These are phyloP conservation scores for Suillus luteus DNA, from an alignment of 768 basidiomycete genomes.

Conservation along the genomic window DNA sequence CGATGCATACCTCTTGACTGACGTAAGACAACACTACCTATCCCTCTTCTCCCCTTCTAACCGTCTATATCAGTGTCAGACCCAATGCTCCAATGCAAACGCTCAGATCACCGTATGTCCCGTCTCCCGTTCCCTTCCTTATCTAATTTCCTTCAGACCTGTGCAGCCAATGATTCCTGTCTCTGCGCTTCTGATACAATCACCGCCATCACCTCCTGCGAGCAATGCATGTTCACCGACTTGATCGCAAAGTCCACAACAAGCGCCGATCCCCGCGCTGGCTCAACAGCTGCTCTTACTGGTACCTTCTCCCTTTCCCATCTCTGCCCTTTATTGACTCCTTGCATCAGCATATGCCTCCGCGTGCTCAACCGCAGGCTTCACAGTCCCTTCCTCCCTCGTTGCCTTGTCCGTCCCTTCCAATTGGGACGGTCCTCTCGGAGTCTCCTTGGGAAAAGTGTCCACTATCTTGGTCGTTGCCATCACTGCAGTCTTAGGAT, in stretches of 20 bases:
- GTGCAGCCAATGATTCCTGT: constrained; percentile 49
- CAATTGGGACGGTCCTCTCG: constrained; percentile 64
- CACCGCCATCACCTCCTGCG: constrained; percentile 48
- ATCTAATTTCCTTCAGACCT: constrained; percentile 40
- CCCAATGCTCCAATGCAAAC: constrained; percentile 29
- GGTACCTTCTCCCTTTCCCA: constrained; percentile 40
- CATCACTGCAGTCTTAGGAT: constrained; percentile 48
- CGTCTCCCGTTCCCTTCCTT: background rate
- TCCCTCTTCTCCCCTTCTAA: constrained; percentile 20
- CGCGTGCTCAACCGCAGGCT: constrained; percentile 44
- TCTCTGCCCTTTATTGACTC: constrained; percentile 15
- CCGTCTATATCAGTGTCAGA: constrained; percentile 32
- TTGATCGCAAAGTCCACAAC: constrained; percentile 52
- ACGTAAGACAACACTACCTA: constrained; percentile 25
- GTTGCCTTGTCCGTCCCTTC: constrained; percentile 47
- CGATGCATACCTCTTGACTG: constrained; percentile 29
- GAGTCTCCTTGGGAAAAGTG: constrained; percentile 44
- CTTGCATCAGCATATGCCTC: constrained; percentile 51
- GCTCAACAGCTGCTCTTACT: constrained; percentile 57
- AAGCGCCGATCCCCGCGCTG: constrained; percentile 53
- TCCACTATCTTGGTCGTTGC: constrained; percentile 48
- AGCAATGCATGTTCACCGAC: constrained; percentile 66
- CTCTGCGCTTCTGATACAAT: constrained; percentile 53
- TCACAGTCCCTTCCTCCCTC: constrained; percentile 40
- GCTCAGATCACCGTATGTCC: constrained; percentile 27